Percentiles rank a stretch among this genome's conserved stretches.
phyloP scores from a whole-genome alignment of 306 rosid species.

The Ziziphus jujuba region DNA sequence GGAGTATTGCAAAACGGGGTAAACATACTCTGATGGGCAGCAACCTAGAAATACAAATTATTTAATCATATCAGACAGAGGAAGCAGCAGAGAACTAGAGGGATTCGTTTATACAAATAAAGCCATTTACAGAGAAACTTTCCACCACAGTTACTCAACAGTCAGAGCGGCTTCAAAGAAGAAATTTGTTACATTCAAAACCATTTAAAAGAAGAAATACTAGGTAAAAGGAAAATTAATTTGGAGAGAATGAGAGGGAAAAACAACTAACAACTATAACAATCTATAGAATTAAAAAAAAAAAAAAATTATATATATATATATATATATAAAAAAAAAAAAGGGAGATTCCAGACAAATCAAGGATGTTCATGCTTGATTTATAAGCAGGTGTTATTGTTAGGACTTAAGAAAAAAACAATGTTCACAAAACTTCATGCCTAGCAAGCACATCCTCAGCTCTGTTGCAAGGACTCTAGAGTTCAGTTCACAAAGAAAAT shows the following conservation, averaged over 20 bases:
- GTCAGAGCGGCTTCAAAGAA: neutral
- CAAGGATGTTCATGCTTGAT: neutral
- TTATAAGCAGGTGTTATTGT: neutral
- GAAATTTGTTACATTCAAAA: neutral
- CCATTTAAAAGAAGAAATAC: neutral
- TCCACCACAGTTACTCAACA: neutral
- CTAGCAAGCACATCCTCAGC: neutral
- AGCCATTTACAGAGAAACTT: neutral
- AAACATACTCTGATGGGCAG: constrained; percentile 28
- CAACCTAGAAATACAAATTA: constrained; percentile 31
- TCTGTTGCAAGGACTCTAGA: too few relatives aligned
- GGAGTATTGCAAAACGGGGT: constrained; percentile 33
- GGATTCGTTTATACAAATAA: constrained; percentile 4
- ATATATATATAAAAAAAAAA: too few relatives aligned
- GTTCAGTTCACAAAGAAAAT: too few relatives aligned
- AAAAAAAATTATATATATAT: too few relatives aligned
- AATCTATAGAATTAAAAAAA: too few relatives aligned
- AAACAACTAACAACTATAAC: neutral
- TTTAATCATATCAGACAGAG: constrained; percentile 7
- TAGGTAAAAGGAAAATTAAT: neutral
- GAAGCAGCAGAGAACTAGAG: neutral
- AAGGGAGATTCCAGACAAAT: neutral
- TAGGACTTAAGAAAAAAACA: neutral
- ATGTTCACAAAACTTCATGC: neutral
- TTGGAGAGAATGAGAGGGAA: neutral